These are phyloP conservation scores for Backusella psychrophila DNA, from an alignment of 192 early-diverging fungal genomes.

Conservation along the genomic window DNA sequence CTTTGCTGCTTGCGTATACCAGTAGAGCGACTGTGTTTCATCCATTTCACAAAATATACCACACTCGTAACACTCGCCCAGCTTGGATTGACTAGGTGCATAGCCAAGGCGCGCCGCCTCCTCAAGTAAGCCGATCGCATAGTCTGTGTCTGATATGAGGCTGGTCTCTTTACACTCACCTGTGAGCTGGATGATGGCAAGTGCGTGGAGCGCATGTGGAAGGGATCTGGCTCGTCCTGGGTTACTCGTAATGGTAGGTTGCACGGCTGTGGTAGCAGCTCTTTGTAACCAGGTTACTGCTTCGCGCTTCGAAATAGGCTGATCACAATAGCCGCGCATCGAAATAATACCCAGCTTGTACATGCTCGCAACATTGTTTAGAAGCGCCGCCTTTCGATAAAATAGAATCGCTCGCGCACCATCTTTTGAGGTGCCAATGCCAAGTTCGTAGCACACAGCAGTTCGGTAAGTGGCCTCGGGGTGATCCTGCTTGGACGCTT, in stretches of 20 bases:
- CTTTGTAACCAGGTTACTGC: slow-evolving; percentile 93
- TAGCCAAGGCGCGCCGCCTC: slow-evolving; percentile 60
- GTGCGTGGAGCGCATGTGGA: slow-evolving; percentile 13
- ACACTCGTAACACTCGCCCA: slow-evolving; percentile 57
- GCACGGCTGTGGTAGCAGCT: slow-evolving; percentile 80
- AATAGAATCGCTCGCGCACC: slow-evolving; percentile 78
- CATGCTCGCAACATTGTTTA: slow-evolving; percentile 92
- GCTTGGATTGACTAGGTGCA: slow-evolving; percentile 51
- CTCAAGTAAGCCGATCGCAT: slow-evolving; percentile 50
- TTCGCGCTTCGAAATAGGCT: slow-evolving; percentile 75
- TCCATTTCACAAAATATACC: slow-evolving; percentile 48
- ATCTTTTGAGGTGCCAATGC: slow-evolving; percentile 86
- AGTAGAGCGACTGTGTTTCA: slow-evolving; percentile 45
- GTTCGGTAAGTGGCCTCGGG: slow-evolving; percentile 87
- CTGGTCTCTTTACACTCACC: slow-evolving; percentile 16
- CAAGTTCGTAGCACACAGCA: slow-evolving; percentile 92
- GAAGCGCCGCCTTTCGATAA: slow-evolving; percentile 84
- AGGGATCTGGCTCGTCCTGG: not conserved
- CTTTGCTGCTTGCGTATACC: slow-evolving; percentile 53
- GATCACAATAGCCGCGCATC: slow-evolving; percentile 78
- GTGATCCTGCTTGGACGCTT: slow-evolving; percentile 89
- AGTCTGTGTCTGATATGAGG: slow-evolving; percentile 38
- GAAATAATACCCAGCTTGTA: slow-evolving; percentile 93
- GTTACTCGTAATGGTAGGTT: not conserved
- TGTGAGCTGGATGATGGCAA: slow-evolving; percentile 16